Conservation (phyloP, 371 early-diverging fungal genomes). For the Rhizopus delemar region DNA sequence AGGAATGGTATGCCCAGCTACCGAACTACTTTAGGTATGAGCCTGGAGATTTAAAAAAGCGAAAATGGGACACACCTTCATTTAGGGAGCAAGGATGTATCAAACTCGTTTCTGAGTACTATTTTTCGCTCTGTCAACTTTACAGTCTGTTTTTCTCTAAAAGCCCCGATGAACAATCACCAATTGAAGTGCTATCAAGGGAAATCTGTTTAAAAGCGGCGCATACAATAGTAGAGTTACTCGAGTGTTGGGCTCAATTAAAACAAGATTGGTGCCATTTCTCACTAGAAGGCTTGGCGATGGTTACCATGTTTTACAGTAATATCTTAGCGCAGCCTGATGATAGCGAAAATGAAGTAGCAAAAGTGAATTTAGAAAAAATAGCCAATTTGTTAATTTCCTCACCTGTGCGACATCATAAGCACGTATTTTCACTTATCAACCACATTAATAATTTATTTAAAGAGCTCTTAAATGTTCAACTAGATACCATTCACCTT, state of each 20-base stretch:
- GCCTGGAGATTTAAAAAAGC: slow-evolving; percentile 20
- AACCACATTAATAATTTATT: slow-evolving; percentile 20
- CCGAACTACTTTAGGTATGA: slow-evolving; percentile 40
- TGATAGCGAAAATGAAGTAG: slow-evolving; percentile 18
- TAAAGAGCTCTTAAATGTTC: neutral
- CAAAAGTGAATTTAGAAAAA: slow-evolving; percentile 27
- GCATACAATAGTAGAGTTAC: slow-evolving; percentile 36
- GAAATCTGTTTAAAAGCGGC: slow-evolving; percentile 39
- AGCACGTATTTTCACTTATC: slow-evolving; percentile 33
- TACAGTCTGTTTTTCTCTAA: slow-evolving; percentile 41
- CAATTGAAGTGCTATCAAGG: slow-evolving; percentile 33
- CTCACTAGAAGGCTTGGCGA: slow-evolving; percentile 45
- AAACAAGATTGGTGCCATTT: slow-evolving; percentile 54
- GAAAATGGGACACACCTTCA: slow-evolving; percentile 33
- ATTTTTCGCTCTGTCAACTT: slow-evolving; percentile 49
- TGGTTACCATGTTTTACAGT: slow-evolving; percentile 38
- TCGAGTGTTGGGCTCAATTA: slow-evolving; percentile 45
- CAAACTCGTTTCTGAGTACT: slow-evolving; percentile 51
- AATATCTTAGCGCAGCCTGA: slow-evolving; percentile 10
- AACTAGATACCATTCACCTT: neutral
- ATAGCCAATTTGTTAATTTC: slow-evolving; percentile 26
- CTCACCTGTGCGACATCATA: slow-evolving; percentile 49
- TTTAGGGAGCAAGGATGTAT: slow-evolving; percentile 53
- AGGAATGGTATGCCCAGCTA: slow-evolving; percentile 38
- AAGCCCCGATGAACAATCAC: slow-evolving; percentile 6